Conservation (phyloP, 352 stramenopile species). For the Globisporangium nodosum region DNA sequence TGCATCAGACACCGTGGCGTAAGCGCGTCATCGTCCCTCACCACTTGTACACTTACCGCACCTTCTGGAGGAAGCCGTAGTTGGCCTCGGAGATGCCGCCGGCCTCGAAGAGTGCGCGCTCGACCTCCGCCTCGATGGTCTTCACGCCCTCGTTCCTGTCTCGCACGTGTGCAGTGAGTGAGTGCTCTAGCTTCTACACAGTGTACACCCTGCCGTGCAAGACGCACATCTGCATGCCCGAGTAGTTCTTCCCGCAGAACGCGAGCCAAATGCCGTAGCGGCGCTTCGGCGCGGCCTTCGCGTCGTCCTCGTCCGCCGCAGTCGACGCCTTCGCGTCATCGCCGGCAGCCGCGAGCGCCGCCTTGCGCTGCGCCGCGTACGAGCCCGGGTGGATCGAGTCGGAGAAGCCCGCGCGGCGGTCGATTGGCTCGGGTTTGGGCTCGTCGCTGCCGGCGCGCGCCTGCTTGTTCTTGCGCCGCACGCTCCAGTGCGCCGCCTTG, state of each 20-base stretch:
- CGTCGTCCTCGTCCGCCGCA: slow-evolving; percentile 1
- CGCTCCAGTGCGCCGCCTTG: slow-evolving; percentile 60
- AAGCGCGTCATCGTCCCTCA: no score
- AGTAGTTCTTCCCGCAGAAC: slow-evolving; percentile 88
- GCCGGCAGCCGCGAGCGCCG: slow-evolving; percentile 6
- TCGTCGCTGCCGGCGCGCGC: slow-evolving; percentile 25
- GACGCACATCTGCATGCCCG: slow-evolving; percentile 83
- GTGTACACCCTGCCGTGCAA: neutral
- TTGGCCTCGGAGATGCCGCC: slow-evolving; percentile 85
- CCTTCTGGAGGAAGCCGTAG: slow-evolving; percentile 88
- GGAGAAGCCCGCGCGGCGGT: slow-evolving; percentile 51
- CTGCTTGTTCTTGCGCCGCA: slow-evolving; percentile 75
- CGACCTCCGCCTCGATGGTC: slow-evolving; percentile 89
- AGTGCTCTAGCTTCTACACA: no score
- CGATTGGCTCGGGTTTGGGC: slow-evolving; percentile 18
- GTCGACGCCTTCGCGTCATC: neutral
- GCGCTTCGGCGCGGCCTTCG: slow-evolving; percentile 29
- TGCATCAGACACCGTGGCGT: slow-evolving; percentile 4
- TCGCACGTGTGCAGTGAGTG: neutral
- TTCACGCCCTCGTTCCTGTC: slow-evolving; percentile 80
- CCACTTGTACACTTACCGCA: neutral
- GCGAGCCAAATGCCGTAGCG: slow-evolving; percentile 82
- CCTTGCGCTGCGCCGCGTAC: slow-evolving; percentile 50
- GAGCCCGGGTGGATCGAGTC: slow-evolving; percentile 70
- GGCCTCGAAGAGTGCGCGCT: slow-evolving; percentile 82